Base-by-base conservation (phyloP, 2,329 filamentous ascomycete species). In the Cladosporium velox region DNA sequence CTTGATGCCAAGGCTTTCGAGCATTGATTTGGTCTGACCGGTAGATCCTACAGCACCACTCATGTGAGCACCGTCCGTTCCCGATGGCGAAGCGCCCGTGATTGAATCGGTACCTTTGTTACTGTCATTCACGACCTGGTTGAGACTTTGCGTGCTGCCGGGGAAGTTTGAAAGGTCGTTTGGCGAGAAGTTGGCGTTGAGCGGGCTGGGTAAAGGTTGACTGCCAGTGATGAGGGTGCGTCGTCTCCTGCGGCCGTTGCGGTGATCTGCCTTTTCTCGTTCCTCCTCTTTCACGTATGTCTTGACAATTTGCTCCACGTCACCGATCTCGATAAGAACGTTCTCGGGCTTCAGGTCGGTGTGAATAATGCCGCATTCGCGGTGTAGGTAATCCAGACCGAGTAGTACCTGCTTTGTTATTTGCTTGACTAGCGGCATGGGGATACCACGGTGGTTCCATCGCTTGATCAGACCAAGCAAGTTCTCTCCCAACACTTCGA, bases 361-460 rank as follows among this genome's bases (percentile, higher is more conserved):
- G 80, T 99, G 95, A 75, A 99, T 97, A 81, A 99, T 98, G 76
- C 95, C 95, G 80, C 95, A 99, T 81, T 99, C 94, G 73, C 95
- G 89, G 79, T 99, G 95, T 47, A 99, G 86, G 77, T 98, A 98
- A 79, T 99, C 95, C 69, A 99, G 85, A 49, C 95, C 95, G 32
- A 99, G 87, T 58, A 99, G 85, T 11, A 98, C 95, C 81, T 99
- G 95, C 80, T 98, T 98, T 34, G 95, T 96, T 79, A 99, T 99
- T 79, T 98, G 95, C 84, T 97, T 97, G 77, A 98, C 95, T 15
- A 99, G 85, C 18, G 92, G 87, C 89, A 97, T 96, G 52, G 95
- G 95, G 66, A 99, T 98, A 59, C 95, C 95, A 67, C 95, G 88
- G 79, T 98, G 95, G 78, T 98, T 97, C 93, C 94, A 98, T 74